Evolutionary conservation across 78 protist species (phyloP).

Genomic region (Cavenderia fasciculata): DNA sequence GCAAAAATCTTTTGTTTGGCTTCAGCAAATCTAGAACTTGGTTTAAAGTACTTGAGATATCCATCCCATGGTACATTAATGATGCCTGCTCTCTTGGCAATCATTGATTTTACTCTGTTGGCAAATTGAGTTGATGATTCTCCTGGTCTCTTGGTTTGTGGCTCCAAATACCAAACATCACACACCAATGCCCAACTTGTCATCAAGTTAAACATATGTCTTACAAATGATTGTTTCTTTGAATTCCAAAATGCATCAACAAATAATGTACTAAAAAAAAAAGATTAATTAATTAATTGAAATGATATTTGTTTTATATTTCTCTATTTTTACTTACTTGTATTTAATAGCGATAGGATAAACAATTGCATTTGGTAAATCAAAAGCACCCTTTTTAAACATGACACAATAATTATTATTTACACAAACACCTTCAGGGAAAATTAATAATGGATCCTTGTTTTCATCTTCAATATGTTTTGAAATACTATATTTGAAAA

Average conservation of each 20-base stretch:
- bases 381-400: slow-evolving; percentile 95
- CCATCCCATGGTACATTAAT: slow-evolving; percentile 91
- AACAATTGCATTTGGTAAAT: slow-evolving; percentile 81
- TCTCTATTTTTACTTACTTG: slow-evolving; percentile 57
- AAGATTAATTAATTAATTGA: neutral
- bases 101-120: slow-evolving; percentile 87
- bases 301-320: neutral
- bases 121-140: slow-evolving; percentile 89
- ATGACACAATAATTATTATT: slow-evolving; percentile 91
- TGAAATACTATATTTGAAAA: slow-evolving; percentile 26
- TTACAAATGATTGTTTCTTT: slow-evolving; percentile 84
- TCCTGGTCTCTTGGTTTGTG: slow-evolving; percentile 80
- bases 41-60: slow-evolving; percentile 86
- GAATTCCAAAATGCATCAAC: slow-evolving; percentile 94
- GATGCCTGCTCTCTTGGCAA: slow-evolving; percentile 86
- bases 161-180: slow-evolving; percentile 88
- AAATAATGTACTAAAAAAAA: slow-evolving; percentile 77
- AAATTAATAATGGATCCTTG: slow-evolving; percentile 86
- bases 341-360: slow-evolving; percentile 96
- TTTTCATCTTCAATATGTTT: slow-evolving; percentile 78
- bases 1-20: slow-evolving; percentile 84
- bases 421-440: slow-evolving; percentile 96
- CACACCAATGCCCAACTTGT: slow-evolving; percentile 89
- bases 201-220: slow-evolving; percentile 88
- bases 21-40: slow-evolving; percentile 71